Conservation (phyloP, 441 rosid genomes). For the Arabidopsis lyrata region DNA sequence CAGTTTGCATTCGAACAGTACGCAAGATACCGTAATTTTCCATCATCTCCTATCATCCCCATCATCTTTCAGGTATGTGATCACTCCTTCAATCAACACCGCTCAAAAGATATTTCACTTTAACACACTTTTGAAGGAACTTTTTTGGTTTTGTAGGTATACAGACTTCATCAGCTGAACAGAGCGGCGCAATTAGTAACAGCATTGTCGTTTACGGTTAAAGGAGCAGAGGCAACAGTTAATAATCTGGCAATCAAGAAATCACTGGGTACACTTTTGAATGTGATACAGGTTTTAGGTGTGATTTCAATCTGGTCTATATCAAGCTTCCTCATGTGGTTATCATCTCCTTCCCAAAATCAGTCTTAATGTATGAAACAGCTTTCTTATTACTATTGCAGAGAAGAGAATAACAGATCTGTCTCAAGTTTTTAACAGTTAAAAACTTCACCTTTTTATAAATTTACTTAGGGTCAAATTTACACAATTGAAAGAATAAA, state of each 20-base stretch:
- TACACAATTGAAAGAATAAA: not conserved
- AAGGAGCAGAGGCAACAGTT: conserved; percentile 86
- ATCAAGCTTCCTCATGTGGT: conserved; percentile 91
- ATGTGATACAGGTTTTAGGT: conserved; percentile 90
- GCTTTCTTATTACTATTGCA: conserved; percentile 20
- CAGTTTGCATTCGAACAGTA: conserved; percentile 96
- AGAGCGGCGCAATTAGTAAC: conserved; percentile 96
- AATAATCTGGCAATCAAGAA: conserved; percentile 89
- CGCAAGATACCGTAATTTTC: conserved; percentile 73
- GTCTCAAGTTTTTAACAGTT: not conserved
- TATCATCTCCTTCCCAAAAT: conserved; percentile 56
- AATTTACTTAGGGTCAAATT: not conserved
- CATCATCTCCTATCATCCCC: conserved; percentile 83
- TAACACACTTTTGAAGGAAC: conserved; percentile 1
- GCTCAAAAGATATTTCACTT: not conserved
- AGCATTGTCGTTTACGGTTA: conserved; percentile 87
- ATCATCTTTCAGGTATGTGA: conserved; percentile 82
- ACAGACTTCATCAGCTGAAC: conserved; percentile 95
- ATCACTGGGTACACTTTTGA: conserved; percentile 81
- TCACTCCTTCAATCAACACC: conserved; percentile 8
- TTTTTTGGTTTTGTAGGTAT: conserved; percentile 64
- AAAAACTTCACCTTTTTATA: not conserved
- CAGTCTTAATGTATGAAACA: conserved; percentile 45
- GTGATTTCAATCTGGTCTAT: conserved; percentile 96
- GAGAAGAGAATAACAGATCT: not conserved